phyloP scores from a whole-genome alignment of 495 filamentous ascomycete genomes.

The Annulohypoxylon nitens region DNA sequence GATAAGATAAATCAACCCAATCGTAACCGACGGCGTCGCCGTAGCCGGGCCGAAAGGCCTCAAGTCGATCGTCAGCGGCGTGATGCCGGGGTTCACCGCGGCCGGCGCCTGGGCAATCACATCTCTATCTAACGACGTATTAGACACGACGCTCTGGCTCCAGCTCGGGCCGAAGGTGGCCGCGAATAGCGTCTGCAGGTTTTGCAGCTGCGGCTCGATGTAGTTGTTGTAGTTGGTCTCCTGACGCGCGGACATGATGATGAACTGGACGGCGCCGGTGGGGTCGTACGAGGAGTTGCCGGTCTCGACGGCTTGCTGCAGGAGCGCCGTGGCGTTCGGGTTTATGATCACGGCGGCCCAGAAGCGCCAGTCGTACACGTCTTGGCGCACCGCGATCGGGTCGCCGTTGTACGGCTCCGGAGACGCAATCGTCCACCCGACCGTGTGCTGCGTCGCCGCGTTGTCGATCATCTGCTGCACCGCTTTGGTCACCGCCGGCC shows the following conservation, averaged over 20 bases:
- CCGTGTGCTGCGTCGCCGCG: slow-evolving; percentile 45
- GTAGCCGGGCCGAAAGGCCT: slow-evolving; percentile 71
- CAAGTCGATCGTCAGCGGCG: slow-evolving; percentile 71
- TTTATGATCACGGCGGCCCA: slow-evolving; percentile 76
- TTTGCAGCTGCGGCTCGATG: slow-evolving; percentile 64
- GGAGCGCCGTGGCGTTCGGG: slow-evolving; percentile 72
- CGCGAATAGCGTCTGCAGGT: slow-evolving; percentile 60
- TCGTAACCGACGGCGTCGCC: slow-evolving; percentile 70
- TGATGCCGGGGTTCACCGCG: slow-evolving; percentile 73
- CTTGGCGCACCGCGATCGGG: slow-evolving; percentile 69
- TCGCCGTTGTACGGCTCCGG: slow-evolving; percentile 70
- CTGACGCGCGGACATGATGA: slow-evolving; percentile 71
- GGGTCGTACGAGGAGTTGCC: slow-evolving; percentile 75
- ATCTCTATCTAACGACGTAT: slow-evolving; percentile 52
- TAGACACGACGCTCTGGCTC: slow-evolving; percentile 59
- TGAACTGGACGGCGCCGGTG: slow-evolving; percentile 69
- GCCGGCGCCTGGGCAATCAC: slow-evolving; percentile 66
- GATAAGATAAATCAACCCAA: slow-evolving; percentile 79
- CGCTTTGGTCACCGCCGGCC: slow-evolving; percentile 64
- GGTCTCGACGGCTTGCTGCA: slow-evolving; percentile 67
- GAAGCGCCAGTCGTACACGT: slow-evolving; percentile 71
- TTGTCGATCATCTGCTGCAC: slow-evolving; percentile 53
- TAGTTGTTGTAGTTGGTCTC: slow-evolving; percentile 66
- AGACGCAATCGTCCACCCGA: slow-evolving; percentile 66
- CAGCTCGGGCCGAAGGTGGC: slow-evolving; percentile 67